Percentiles rank a stretch among this genome's conserved stretches.
phyloP scores from a whole-genome alignment of 2,329 filamentous ascomycete species.

The Verticillium tricorpus region DNA sequence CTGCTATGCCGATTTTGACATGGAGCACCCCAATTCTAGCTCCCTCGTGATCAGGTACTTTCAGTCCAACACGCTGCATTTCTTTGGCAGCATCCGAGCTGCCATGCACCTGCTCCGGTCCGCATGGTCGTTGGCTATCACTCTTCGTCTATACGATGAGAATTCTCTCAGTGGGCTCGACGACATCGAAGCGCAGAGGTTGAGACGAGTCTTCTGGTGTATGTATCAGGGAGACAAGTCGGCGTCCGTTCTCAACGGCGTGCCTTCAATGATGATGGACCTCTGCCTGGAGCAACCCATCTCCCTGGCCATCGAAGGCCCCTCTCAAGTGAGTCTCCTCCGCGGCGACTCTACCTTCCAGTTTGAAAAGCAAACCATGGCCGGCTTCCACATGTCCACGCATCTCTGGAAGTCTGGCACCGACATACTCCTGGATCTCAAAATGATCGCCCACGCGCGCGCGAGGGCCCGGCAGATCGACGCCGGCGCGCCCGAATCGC shows the following conservation, averaged over 20 bases:
- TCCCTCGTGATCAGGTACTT: conserved; percentile 40
- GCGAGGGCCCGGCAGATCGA: not conserved
- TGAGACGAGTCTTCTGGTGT: conserved; percentile 31
- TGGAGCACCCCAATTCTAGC: conserved; percentile 35
- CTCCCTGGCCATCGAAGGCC: conserved; percentile 18
- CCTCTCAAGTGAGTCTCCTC: not conserved
- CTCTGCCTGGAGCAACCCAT: conserved; percentile 35
- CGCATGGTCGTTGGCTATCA: conserved; percentile 33
- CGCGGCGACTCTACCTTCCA: not conserved
- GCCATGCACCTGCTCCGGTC: conserved; percentile 42
- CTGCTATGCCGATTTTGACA: conserved; percentile 32
- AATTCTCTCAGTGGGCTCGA: conserved; percentile 23
- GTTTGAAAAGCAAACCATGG: not conserved
- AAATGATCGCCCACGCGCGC: not conserved
- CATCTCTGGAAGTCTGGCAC: not conserved
- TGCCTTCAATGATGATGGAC: conserved; percentile 37
- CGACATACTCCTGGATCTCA: not conserved
- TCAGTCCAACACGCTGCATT: conserved; percentile 39
- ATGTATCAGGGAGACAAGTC: conserved; percentile 35
- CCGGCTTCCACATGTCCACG: not conserved
- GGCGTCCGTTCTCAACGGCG: conserved; percentile 30
- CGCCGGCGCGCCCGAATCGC: no score
- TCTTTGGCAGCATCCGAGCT: conserved; percentile 33
- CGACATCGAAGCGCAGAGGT: conserved; percentile 29
- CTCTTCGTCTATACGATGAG: conserved; percentile 37